Base-by-base conservation (phyloP, 202 grass and related monocot genomes). In the Dendrocalamus latiflorus region DNA sequence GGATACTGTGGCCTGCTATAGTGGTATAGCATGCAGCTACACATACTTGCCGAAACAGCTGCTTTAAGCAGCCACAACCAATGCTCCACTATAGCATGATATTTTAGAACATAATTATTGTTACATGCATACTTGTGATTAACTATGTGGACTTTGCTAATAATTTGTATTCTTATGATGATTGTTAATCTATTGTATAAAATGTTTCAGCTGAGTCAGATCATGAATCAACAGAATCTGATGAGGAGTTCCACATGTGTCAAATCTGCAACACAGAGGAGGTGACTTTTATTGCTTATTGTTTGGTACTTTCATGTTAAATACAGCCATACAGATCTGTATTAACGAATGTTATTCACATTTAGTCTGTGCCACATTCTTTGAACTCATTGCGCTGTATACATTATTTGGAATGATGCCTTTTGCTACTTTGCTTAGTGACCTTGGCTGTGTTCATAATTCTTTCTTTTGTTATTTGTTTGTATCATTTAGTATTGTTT, bases 221-320 rank as follows among this genome's bases (percentile, higher is more conserved):
- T 60, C 82, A 92, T 78, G 96, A 92, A 87, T 92, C 87, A 74
- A 84, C 89, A 78, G 93, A 93, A 83, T 99, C 96, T 48, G 96
- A 99, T 36, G 96, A 99, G 24, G 96, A 99, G 78, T 99, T 99
- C 81, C 89, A 93, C 83, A 99, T 99, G 72, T 99, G 96, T 88
- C 84, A 99, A 92, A 83, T 95, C 69, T 99, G 96, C 66, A 99
- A 91, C 74, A 88, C 78, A 55, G 96, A 99, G 82, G 96, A 99
- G 91, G 96, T 95, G 77, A 87, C n/a, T 43, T 86, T 78, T 86
- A 58, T 70, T 42, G 5, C 61, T 65, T 84, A 53, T 54, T 80
- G 30, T 70, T 84, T 72, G 47, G 12, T 51, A 26, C 57, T 24
- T 39, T 68, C 24, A 26, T 84, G 59, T 57, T 42, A 80, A 80